These are phyloP conservation scores for Ophiostoma sp. DNA, from an alignment of 2,329 filamentous ascomycete species.

Conservation along the genomic window DNA sequence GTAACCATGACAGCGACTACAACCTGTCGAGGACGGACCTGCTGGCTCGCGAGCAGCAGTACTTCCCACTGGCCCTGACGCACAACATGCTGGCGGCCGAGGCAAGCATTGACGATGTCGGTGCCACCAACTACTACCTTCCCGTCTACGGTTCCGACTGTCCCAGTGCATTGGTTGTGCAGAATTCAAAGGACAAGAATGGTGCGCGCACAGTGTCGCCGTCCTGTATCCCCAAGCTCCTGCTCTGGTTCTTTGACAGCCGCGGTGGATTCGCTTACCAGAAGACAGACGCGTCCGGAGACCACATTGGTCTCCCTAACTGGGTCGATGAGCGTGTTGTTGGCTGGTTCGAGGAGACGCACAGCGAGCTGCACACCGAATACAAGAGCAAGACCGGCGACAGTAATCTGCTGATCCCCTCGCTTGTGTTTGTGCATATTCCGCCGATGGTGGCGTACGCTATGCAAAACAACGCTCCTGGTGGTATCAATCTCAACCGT, in stretches of 20 bases:
- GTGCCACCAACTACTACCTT: slow-evolving; percentile 34
- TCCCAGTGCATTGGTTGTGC: background rate
- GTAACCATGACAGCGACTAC: slow-evolving; percentile 53
- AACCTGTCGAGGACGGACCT: slow-evolving; percentile 41
- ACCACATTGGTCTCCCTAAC: slow-evolving; percentile 31
- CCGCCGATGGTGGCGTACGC: slow-evolving; percentile 35
- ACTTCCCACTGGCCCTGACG: slow-evolving; percentile 28
- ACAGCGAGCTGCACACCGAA: slow-evolving; percentile 31
- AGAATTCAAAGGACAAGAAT: background rate
- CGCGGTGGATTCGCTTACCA: slow-evolving; percentile 45
- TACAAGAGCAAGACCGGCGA: slow-evolving; percentile 24
- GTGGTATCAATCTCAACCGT: slow-evolving; percentile 28
- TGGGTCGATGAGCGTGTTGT: slow-evolving; percentile 45
- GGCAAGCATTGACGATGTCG: slow-evolving; percentile 20
- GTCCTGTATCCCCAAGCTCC: slow-evolving; percentile 30
- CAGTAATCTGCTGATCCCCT: slow-evolving; percentile 35
- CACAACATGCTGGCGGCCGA: slow-evolving; percentile 29
- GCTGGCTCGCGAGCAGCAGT: slow-evolving; percentile 29
- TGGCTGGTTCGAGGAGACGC: slow-evolving; percentile 41
- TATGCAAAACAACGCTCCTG: slow-evolving; percentile 28
- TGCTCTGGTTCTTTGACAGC: slow-evolving; percentile 61
- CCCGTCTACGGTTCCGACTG: slow-evolving; percentile 31
- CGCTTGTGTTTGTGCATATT: slow-evolving; percentile 48
- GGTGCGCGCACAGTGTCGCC: slow-evolving; percentile 9
- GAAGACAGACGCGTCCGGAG: slow-evolving; percentile 23